Conservation (phyloP, 345 rosid genomes). For the Gossypioides kirkii region DNA sequence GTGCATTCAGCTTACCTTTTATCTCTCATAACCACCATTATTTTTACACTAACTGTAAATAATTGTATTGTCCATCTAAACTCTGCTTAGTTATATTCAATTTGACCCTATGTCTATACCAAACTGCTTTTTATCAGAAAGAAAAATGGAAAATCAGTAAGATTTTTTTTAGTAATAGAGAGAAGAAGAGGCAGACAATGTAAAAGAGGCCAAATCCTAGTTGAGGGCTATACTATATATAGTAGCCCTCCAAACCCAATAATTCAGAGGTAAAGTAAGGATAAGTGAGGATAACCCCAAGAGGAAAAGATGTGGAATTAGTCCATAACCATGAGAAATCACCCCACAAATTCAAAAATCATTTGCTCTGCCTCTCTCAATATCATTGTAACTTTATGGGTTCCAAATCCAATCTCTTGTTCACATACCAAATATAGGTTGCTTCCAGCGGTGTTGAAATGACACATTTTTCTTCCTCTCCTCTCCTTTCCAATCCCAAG, state of each 20-base stretch:
- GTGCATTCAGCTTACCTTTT: no score
- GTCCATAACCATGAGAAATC: neutral
- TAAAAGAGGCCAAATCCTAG: constrained; percentile 3
- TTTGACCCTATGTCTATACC: neutral
- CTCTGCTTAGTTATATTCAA: no score
- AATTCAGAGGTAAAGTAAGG: neutral
- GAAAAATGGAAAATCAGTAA: neutral
- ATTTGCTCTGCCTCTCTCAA: neutral
- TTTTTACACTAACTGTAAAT: no score
- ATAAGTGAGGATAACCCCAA: neutral
- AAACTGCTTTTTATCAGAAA: neutral
- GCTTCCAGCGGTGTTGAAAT: constrained; percentile 11
- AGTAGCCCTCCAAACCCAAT: neutral
- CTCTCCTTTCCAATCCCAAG: neutral
- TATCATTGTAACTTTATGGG: neutral
- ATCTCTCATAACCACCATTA: no score
- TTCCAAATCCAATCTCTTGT: neutral
- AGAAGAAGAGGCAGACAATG: neutral
- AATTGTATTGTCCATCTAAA: no score
- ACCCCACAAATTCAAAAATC: neutral
- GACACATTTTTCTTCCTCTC: neutral
- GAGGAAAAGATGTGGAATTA: neutral
- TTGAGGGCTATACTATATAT: neutral
- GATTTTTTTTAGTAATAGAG: neutral
- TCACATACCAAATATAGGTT: neutral